phyloP scores from a whole-genome alignment of 305 asterid genomes.

The Plantago rigida region DNA sequence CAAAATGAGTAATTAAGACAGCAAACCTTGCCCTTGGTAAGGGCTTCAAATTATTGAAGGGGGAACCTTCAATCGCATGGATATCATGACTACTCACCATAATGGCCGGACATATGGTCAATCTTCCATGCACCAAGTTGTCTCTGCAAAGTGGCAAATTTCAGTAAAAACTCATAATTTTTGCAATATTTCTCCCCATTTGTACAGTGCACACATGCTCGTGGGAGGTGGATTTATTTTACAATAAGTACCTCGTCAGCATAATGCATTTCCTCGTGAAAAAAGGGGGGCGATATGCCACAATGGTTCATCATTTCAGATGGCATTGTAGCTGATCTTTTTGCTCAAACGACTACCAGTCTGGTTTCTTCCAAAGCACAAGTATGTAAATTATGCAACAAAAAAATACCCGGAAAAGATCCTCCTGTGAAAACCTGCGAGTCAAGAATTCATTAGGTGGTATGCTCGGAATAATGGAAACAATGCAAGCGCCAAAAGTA shows the following conservation, averaged over 20 bases:
- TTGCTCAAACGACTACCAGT: slow-evolving; percentile 12
- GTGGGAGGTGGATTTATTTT: background rate
- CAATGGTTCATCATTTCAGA: slow-evolving; percentile 38
- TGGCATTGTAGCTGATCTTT: slow-evolving; percentile 26
- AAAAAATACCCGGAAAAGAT: background rate
- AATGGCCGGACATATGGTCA: slow-evolving; percentile 39
- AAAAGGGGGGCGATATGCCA: slow-evolving; percentile 52
- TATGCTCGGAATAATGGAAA: too few species aligned
- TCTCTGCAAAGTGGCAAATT: slow-evolving; percentile 39
- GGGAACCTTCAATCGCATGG: background rate
- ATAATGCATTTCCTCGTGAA: background rate
- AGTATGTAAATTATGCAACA: slow-evolving; percentile 27
- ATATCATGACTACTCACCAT: slow-evolving; percentile 42
- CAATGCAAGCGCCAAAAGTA: slow-evolving; percentile 18
- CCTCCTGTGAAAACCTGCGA: background rate
- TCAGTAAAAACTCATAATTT: slow-evolving; percentile 8
- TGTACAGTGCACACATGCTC: slow-evolving; percentile 3
- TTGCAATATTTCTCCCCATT: background rate
- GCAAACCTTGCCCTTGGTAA: background rate
- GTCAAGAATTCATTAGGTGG: too few species aligned
- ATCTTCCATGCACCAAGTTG: slow-evolving; percentile 45
- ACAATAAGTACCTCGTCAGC: slow-evolving; percentile 43
- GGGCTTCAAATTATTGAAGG: background rate
- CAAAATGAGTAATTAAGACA: too few species aligned
- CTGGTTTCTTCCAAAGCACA: slow-evolving; percentile 32